Percentiles rank a stretch among this genome's conserved stretches.
Conservation (phyloP, 768 basidiomycete genomes). For the Melanogaster broomeanus region DNA sequence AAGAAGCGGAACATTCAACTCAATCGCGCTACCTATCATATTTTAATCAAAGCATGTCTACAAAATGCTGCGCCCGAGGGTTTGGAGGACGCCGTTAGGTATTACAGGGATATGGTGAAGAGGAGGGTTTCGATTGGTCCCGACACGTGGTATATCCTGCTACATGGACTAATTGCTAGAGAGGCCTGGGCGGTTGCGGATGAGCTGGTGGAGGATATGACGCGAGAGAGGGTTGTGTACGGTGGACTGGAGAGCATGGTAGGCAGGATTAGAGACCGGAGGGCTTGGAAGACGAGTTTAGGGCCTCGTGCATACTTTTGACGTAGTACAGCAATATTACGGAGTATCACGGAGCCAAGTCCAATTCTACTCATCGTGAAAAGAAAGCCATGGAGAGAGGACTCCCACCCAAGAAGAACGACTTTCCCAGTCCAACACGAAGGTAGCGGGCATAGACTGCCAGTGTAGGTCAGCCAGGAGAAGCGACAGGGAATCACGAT, state of each 20-base stretch:
- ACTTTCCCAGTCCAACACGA: conserved; percentile 58
- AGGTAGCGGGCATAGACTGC: conserved; percentile 74
- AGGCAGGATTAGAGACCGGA: conserved; percentile 45
- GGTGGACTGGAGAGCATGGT: conserved; percentile 51
- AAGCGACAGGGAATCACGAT: background rate
- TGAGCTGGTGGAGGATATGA: conserved; percentile 64
- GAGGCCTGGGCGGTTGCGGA: conserved; percentile 62
- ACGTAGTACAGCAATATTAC: conserved; percentile 6
- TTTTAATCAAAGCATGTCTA: conserved; percentile 70
- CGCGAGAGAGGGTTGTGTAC: conserved; percentile 45
- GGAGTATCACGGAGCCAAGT: conserved; percentile 4
- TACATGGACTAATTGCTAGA: conserved; percentile 61
- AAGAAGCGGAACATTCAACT: conserved; percentile 51
- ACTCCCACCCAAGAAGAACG: conserved; percentile 59
- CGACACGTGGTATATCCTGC: conserved; percentile 78
- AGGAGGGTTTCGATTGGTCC: conserved; percentile 47
- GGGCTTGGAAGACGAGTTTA: conserved; percentile 29
- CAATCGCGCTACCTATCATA: conserved; percentile 72
- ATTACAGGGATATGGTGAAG: conserved; percentile 62
- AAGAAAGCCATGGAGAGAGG: conserved; percentile 11
- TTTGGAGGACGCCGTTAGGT: conserved; percentile 53
- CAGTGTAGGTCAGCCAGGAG: conserved; percentile 11
- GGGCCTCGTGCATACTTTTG: conserved; percentile 32
- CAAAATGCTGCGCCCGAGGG: conserved; percentile 51
- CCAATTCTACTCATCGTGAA: conserved; percentile 13